These are phyloP conservation scores for Colletotrichum sp. DNA, from an alignment of 2,329 filamentous ascomycete species.

Conservation along the genomic window DNA sequence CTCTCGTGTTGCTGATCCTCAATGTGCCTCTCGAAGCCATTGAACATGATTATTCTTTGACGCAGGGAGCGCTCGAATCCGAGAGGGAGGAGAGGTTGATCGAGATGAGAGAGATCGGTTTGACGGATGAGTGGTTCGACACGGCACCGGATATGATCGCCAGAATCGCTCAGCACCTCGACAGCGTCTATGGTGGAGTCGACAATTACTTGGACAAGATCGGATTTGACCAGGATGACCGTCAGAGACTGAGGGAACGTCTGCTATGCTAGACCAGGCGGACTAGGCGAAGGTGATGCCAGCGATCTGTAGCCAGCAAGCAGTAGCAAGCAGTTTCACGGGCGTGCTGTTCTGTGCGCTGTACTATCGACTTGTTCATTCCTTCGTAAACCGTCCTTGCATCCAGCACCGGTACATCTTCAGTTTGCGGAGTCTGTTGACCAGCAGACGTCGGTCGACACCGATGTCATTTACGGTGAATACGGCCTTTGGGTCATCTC, in stretches of 20 bases:
- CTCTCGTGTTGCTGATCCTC: constrained; percentile 71
- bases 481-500: constrained; percentile 32
- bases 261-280: constrained; percentile 43
- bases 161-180: constrained; percentile 62
- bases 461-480: constrained; percentile 82
- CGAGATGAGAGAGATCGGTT: constrained; percentile 73
- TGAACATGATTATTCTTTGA: constrained; percentile 74
- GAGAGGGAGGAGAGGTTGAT: constrained; percentile 68
- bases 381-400: constrained; percentile 81
- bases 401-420: constrained; percentile 99
- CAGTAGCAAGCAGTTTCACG: not conserved
- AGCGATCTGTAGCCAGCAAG: not conserved
- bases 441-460: constrained; percentile 85
- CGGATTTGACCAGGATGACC: constrained; percentile 56
- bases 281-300: not conserved
- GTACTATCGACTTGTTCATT: constrained; percentile 37
- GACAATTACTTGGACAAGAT: constrained; percentile 67
- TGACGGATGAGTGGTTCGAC: constrained; percentile 74
- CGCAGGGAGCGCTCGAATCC: constrained; percentile 60
- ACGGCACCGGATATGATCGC: constrained; percentile 70
- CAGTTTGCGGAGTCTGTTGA: constrained; percentile 86
- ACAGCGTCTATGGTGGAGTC: constrained; percentile 68
- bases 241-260: constrained; percentile 43
- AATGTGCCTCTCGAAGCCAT: constrained; percentile 64
- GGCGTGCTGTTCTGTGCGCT: not conserved